Base-by-base conservation (phyloP, 495 filamentous ascomycete genomes). In the Aeminium ludgeri region DNA sequence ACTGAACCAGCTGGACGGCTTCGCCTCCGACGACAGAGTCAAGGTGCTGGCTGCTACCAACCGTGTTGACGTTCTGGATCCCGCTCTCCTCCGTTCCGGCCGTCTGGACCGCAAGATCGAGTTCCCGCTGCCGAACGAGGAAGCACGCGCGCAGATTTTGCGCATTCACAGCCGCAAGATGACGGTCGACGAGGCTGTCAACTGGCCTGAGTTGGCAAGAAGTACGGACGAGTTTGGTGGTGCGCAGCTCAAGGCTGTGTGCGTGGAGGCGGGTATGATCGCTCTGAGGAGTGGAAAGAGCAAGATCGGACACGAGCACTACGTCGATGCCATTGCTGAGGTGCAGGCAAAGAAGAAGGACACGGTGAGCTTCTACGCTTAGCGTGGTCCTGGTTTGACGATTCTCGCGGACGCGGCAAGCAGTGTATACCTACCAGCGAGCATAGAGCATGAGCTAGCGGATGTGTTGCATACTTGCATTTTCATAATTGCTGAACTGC, bases 201-300 rank as follows among this genome's bases (percentile, higher is more conserved):
- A 99, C 70, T 99, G 91, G 91, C 69, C 72, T 33, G 89, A 99
- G 61, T 59, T 99, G 60, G 89, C 89, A 4, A 73, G 89, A 51
- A 89, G 82, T 61, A 99, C 89, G n/a, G 89, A 99, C 58, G 89
- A 99, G 64, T 99, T 99, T 59, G 89, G 89, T 18, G 89, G 89
- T 51, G 89, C 89, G 38, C 84, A 91, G 72, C 60, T 99, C 46
- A 99, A 99, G 68, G 89, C 89, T 33, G 89, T 99, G 20, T 99
- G 89, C 59, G 89, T 99, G 30, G 89, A 99, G 62, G 89, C 89
- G 20, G 89, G 89, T 58, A 99, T 99, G 89, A 99, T 99, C 64
- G 89, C 89, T 15, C 65, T 99, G 49, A 72, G 89, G 41, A 81
- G 78, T 61, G 89, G 89, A 23, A 79, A 82, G 69, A 81, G 72